Conservation (phyloP, 768 basidiomycete species). For the Leccinellum albellum region DNA sequence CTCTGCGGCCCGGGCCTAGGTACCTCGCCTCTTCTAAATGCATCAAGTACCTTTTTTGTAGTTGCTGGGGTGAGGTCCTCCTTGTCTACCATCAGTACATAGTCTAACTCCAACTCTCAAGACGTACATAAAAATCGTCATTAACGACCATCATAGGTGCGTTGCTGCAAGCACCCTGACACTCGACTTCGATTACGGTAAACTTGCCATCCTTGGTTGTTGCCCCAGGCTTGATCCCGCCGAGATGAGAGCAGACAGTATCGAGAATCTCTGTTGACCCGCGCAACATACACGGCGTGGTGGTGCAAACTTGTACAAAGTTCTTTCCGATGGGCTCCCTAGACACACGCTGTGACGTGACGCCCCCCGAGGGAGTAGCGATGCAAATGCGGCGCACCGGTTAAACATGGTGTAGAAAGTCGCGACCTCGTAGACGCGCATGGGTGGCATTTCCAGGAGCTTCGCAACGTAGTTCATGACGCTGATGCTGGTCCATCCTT, state of each 20-base stretch:
- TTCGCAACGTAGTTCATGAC: conserved; percentile 99
- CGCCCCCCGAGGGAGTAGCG: background rate
- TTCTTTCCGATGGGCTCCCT: conserved; percentile 92
- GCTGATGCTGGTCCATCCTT: conserved; percentile 96
- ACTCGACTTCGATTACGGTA: conserved; percentile 97
- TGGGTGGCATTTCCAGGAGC: conserved; percentile 88
- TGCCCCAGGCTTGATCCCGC: conserved; percentile 79
- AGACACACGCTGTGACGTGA: background rate
- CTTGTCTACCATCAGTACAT: conserved; percentile 35
- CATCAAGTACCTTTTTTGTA: conserved; percentile 76
- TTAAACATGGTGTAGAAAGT: conserved; percentile 99
- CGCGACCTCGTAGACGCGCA: conserved; percentile 99
- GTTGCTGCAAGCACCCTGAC: conserved; percentile 97
- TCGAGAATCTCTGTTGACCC: conserved; percentile 90
- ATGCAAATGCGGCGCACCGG: conserved; percentile 50
- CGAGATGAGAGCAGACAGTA: conserved; percentile 78
- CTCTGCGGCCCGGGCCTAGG: conserved; percentile 94
- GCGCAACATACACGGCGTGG: conserved; percentile 94
- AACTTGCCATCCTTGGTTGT: conserved; percentile 97
- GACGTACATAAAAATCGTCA: conserved; percentile 91
- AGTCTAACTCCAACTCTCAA: background rate
- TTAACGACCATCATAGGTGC: conserved; percentile 95
- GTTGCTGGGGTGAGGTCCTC: conserved; percentile 79
- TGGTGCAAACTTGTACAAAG: conserved; percentile 98
- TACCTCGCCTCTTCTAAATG: conserved; percentile 76